Conservation (phyloP, 768 basidiomycete genomes). For the Termitomyces sp. region DNA sequence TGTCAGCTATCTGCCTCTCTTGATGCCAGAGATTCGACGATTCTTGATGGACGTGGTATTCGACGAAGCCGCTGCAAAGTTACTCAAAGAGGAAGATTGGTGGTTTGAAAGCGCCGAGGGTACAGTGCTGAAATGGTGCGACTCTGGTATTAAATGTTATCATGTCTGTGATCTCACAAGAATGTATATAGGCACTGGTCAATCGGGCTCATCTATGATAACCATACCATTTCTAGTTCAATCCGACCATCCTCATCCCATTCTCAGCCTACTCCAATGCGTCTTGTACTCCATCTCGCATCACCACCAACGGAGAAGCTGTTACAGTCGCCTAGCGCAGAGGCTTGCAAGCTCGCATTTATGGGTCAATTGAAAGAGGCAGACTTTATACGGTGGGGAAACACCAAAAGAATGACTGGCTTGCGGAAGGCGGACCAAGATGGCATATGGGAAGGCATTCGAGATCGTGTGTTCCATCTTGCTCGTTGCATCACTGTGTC, state of each 20-base stretch:
- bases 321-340: conserved; percentile 70
- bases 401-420: conserved; percentile 88
- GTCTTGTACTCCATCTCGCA: conserved; percentile 81
- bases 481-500: background rate
- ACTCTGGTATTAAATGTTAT: conserved; percentile 18
- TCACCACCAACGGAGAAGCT: conserved; percentile 86
- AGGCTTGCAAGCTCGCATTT: conserved; percentile 88
- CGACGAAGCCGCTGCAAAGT: conserved; percentile 73
- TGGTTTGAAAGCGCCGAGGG: conserved; percentile 95
- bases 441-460: conserved; percentile 94
- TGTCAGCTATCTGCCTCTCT: conserved; percentile 87
- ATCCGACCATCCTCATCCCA: conserved; percentile 42
- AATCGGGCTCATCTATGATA: conserved; percentile 90
- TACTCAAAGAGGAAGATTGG: conserved; percentile 86
- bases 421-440: conserved; percentile 91
- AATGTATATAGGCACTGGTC: conserved; percentile 87
- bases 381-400: conserved; percentile 96
- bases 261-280: conserved; percentile 48
- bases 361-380: conserved; percentile 97
- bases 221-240: conserved; percentile 61
- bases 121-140: conserved; percentile 77
- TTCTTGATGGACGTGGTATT: conserved; percentile 91
- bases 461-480: conserved; percentile 66
- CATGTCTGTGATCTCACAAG: conserved; percentile 5
- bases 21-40: conserved; percentile 83